Base-by-base conservation (phyloP, 306 rosid genomes). In the Ziziphus jujuba region DNA sequence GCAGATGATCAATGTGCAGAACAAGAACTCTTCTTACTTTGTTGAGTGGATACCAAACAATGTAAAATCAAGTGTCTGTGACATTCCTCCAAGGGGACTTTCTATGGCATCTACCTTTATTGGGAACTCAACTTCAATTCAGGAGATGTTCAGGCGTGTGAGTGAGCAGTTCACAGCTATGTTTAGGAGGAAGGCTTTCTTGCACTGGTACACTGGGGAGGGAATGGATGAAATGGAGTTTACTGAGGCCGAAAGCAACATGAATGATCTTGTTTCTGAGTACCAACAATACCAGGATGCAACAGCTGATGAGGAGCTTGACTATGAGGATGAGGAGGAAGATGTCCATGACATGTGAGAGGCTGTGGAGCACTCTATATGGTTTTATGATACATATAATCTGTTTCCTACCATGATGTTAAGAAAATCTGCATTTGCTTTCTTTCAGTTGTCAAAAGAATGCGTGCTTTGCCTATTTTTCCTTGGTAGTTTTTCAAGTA, bases 11-110 rank as follows among this genome's bases (percentile, higher is more conserved):
- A 65, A 65, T 35, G 70, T 65, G 20, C 70, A 65, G 48, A 65
- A 65, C 70, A 65, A 65, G 70, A 65, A 65, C 10, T 65, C 70
- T 5, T 65, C 70, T 12, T 65, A 65, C 70, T 69, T 55, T 38
- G 73, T 55, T 6, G 73, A 69, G 73, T 69, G 73, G 73, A 69
- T 69, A 17, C 73, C 73, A 6, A 69, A 69, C 54, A 69, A 69
- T 45, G 73, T 69, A 31, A 69, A 69, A 64, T 69, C 73, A 0
- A 69, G 73, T 31, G 73, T 69, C 4, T 69, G 73, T 69, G 73
- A 69, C 22, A 69, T 69, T 31, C 73, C 73, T 55, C 73, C 73
- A 21, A 69, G 9, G 65, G 73, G 73, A 21, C 73, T 69, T 19
- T 55, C 60, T 2, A 69, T 69, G 73, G 36, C 73, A 0, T 69